Evolutionary conservation across 176 grass and related monocot genomes (phyloP), one percentile per base, ranked within the genome.

Genomic region (Zea luxurians): DNA sequence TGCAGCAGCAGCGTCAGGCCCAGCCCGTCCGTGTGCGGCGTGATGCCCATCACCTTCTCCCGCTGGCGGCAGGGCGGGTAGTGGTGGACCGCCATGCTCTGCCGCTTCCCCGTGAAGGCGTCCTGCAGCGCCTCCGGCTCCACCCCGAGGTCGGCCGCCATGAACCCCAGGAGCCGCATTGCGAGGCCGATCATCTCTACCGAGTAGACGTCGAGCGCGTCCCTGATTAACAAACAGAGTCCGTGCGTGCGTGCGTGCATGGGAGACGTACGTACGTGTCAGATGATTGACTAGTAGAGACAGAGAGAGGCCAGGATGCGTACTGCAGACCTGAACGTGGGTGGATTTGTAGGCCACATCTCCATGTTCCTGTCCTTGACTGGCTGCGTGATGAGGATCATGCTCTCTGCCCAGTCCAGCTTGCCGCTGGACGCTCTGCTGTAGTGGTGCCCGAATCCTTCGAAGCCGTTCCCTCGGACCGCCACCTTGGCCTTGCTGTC

Each of bases 21-120:
- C 3, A 58, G 49, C 6, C 61, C 40, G 18, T 83, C 80, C 3
- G 48, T 67, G 71, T 83, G 80, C 2, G 80, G 40, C 4, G 15
- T 44, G 61, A 67, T 66, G 20, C 71, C 80, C 4, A 83, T 17
- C 37, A 83, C 71, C 70, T 83, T 83, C 20, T 83, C 52, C 40
- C 6, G 61, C 3, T 83, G 80, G 2, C 40, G 61, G 71, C 80
- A 83, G 0, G 80, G 61, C 2, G 71, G 71, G 71, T 83, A 83
- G 61, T 20, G 7, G 71, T 75, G 80, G 0, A 83, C 12, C 3
- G 64, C 52, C 21, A 77, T 48, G 43, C 44, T 77, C 13, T 77
- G 74, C 59, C 7, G 2, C 60, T 17, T 13, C 18, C 43, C 74
- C 8, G 13, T 2, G 12, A 18, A 77, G 43, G 66, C 66, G 13